Base-by-base conservation (phyloP, 2,329 filamentous ascomycete genomes). In the Trichoderma citrinoviride region DNA sequence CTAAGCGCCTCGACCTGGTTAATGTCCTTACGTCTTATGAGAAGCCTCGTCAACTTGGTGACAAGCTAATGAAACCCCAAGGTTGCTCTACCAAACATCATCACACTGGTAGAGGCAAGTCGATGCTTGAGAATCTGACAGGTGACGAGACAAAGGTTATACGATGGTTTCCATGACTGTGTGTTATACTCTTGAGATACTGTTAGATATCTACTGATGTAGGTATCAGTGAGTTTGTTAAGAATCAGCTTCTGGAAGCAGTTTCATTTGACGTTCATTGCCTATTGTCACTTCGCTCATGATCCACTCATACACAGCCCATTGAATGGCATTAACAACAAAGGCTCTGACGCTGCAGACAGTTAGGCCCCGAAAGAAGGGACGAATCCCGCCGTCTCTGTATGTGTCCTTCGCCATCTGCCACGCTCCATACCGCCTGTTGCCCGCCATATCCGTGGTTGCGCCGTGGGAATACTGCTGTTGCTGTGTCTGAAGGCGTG, bases 301-400 rank as follows among this genome's bases (percentile, higher is more conserved):
- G 72, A 92, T 85, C 87, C 90, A 92, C 78, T 97, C 93, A 74
- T 97, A 97, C 6, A 92, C 86, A 25, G 90, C 90, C 93, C 93
- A 98, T 79, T 93, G 83, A n/a, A 92, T 90, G 2, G 94, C 93
- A 79, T 97, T 97, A 44, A 97, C 94, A 60, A 96, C 80, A 75
- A 98, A 97, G 0, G 94, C 94, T 70, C 94, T 82, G 8, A 90
- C 77, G 76, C 91, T 96, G 76, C 94, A 98, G 37, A 97, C 83
- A 0, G 87, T 87, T 47, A 98, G 76, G 0, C 91, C 91, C 33
- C 87, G 82, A 73, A 91, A 93, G 77, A 93, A 93, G 1, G 87
- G 82, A 37, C 77, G 75, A 8, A 81, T 41, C 0, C 91, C 90
- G 33, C 85, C 87, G 49, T 82, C 80, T 65, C 78, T 81, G 73